A percentile compares a stretch with the other conserved stretches of the same genome.
phyloP scores from a whole-genome alignment of 352 stramenopile species.

The Thraustochytrium striatum region DNA sequence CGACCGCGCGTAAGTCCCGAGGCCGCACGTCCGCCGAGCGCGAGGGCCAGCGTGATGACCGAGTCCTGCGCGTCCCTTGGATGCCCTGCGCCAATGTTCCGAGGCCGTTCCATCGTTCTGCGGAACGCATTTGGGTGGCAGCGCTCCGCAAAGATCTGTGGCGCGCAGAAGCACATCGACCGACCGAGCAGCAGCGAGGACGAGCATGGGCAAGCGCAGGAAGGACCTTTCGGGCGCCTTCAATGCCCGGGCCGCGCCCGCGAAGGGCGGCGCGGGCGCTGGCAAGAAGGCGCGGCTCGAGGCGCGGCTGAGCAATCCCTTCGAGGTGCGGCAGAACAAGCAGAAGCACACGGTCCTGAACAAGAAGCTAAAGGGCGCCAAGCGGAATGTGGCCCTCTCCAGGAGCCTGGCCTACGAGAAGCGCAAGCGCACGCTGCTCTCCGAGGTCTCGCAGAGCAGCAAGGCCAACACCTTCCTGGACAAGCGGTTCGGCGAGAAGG shows the following conservation, averaged over 20 bases:
- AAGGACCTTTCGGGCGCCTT: conserved; percentile 21
- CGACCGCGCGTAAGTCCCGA: no score
- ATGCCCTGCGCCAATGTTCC: no score
- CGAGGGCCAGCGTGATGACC: no score
- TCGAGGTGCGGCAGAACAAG: conserved; percentile 34
- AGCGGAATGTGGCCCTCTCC: conserved; percentile 20
- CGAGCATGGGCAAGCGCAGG: not conserved
- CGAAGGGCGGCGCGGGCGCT: not conserved
- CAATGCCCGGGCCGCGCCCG: not conserved
- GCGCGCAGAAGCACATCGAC: no score
- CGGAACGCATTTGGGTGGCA: no score
- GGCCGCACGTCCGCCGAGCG: no score
- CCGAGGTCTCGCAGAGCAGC: not conserved
- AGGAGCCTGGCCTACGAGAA: conserved; percentile 16
- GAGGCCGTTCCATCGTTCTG: no score
- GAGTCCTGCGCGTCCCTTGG: no score
- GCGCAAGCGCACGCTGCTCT: conserved; percentile 24
- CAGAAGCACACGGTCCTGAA: conserved; percentile 38
- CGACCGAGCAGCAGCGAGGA: not conserved
- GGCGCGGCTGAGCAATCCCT: conserved; percentile 24
- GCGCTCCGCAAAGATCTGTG: no score
- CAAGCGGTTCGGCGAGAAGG: conserved; percentile 13
- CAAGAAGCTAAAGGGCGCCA: conserved; percentile 40
- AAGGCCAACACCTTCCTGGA: conserved; percentile 41
- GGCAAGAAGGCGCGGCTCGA: not conserved